These are phyloP conservation scores for Fusarium concolor DNA, from an alignment of 2,329 filamentous ascomycete genomes.

Conservation along the genomic window DNA sequence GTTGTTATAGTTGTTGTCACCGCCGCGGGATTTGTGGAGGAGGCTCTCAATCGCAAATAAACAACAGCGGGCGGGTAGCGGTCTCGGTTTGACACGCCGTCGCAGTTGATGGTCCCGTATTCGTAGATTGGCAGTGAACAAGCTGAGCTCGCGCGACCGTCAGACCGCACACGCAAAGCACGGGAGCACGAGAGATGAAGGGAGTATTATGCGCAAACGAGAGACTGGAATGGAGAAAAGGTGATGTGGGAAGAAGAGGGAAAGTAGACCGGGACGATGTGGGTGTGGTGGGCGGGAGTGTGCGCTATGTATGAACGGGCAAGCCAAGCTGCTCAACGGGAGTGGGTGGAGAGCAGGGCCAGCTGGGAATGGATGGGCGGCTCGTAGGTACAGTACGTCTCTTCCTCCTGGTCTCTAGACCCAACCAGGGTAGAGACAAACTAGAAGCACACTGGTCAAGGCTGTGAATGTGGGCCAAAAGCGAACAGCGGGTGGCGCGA, in stretches of 20 bases:
- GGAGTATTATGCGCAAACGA: conserved; percentile 48
- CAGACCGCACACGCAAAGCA: conserved; percentile 39
- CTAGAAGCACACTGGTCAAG: conserved; percentile 34
- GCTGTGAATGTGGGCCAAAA: conserved; percentile 40
- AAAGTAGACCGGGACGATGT: conserved; percentile 40
- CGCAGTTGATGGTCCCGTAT: conserved; percentile 29
- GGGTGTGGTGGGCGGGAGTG: conserved; percentile 44
- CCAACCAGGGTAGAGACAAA: conserved; percentile 16
- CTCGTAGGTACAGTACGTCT: conserved; percentile 20
- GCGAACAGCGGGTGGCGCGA: conserved; percentile 48
- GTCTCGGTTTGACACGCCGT: conserved; percentile 36
- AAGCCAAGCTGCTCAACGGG: conserved; percentile 25
- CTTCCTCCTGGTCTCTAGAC: conserved; percentile 18
- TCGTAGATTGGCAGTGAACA: conserved; percentile 16
- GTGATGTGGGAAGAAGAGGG: conserved; percentile 46
- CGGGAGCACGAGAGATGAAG: conserved; percentile 36
- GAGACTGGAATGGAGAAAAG: conserved; percentile 51
- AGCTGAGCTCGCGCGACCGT: conserved; percentile 36
- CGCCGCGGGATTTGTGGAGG: conserved; percentile 24
- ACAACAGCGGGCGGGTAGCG: conserved; percentile 12
- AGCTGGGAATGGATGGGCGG: conserved; percentile 28
- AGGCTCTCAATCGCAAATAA: conserved; percentile 33
- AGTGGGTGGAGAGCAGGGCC: conserved; percentile 28
- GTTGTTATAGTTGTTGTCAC: conserved; percentile 31
- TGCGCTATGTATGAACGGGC: conserved; percentile 43